Base-by-base conservation (phyloP, 1,284 basidiomycete genomes). In the Apiotrichum montevideense region DNA sequence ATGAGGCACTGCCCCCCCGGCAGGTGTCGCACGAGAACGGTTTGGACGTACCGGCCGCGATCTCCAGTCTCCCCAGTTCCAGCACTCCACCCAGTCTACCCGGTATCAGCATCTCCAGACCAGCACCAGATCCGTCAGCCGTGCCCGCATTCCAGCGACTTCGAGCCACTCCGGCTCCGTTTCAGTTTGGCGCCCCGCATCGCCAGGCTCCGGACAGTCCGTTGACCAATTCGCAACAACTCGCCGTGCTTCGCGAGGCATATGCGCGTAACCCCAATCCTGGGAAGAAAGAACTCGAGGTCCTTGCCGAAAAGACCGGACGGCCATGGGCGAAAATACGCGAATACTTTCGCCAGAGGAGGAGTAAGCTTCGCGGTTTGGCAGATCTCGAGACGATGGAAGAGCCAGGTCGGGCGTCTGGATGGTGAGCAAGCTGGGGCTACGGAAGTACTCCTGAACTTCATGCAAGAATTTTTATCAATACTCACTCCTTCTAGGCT, bases 331-430 rank as follows among this genome's bases (percentile, higher is more conserved):
- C 58, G 43, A 73, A 71, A 59, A 70, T 75, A 46, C 50, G 71
- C 29, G 71, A 75, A 59, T 75, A 75, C 59, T 75, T 75, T 47
- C 54, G 73, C 47, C 73, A 75, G 48, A 46, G 73, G 35, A 51
- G 73, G 45, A 72, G 73, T 57, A 73, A 75, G 64, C 54, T 72
- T 50, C 63, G 73, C 48, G 73, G 73, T 0, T 46, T 75, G 35
- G 67, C 56, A 6, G 66, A 67, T 40, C 44, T 75, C 39, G 73
- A 73, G 43, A 51, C 32, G 4, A 71, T 73, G 70, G 66, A 70
- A 49, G 73, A 75, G 54, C 73, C 73, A 2, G 70, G 69, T 11
- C 48, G 73, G n/a, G 73, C 73, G 21, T 62, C 63, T 6, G 66
- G 69, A 42, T 75, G 73, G 73, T 73, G 48, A 55, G 68, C 65